Evolutionary conservation across 2,329 filamentous ascomycete genomes (phyloP), one percentile per base, ranked within the genome.

Genomic region (Amauroascus verrucosus): DNA sequence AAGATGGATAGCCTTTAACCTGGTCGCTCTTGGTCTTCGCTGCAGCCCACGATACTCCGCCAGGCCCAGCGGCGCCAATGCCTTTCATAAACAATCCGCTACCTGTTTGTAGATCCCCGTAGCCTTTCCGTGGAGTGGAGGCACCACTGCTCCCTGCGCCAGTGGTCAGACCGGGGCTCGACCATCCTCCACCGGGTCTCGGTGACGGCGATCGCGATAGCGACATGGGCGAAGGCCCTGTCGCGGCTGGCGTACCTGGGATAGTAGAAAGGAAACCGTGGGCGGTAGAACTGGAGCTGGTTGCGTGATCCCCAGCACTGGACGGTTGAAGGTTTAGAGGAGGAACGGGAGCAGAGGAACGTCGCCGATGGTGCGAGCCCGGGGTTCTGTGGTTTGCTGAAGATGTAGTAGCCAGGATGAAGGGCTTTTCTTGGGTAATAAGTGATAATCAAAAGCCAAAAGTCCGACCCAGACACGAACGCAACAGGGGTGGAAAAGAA

Each of bases 121-220:
- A 69, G n/a, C 51, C 54, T 22, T 77, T 64, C 70, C 73, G 61
- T 18, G 86, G 85, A 65, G 83, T 88, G 35, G 81, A 81, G 18
- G 41, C 37, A 18, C 57, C 52, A 22, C 56, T 58, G 60, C 80
- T 78, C 57, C 84, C 84, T 67, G 84, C 87, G 55, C 81, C 82
- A 56, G 85, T 82, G 64, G 81, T 85, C 65, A 88, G 77, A 59
- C 84, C 87, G 53, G 86, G 88, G 71, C 85, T 93, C 54, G 87
- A 82, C 90, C 91, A 96, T 62, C 89, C 89, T 65, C 88, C 88
- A 63, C 86, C 85, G 57, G 83, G 85, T 58, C 82, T 79, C 57
- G 90, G 91, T 53, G 88, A 95, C 48, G 90, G 88, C 65, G 88
- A 94, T 71, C 88, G 83, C 61, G 89, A 93, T 58, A 91, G 74